Conservation (phyloP, 805 yeast species). For the Wickerhamomyces alni region DNA sequence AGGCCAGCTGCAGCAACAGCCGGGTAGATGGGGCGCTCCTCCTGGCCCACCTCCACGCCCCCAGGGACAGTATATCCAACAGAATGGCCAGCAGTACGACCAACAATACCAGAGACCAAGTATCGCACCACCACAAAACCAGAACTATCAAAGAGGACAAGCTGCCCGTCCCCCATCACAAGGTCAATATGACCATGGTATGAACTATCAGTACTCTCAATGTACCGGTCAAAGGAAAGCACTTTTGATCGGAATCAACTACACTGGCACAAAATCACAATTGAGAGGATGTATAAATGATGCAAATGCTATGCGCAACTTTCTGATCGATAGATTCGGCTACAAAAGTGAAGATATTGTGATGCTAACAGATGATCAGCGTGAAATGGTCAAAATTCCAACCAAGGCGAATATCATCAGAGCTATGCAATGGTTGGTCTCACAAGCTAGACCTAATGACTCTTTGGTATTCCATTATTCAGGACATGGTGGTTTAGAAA, state of each 20-base stretch:
- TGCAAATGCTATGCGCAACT: constrained; percentile 40
- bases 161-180: constrained; percentile 22
- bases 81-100: constrained; percentile 8
- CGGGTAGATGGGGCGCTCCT: constrained; percentile 24
- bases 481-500: constrained; percentile 68
- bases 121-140: constrained; percentile 1
- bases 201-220: constrained; percentile 40
- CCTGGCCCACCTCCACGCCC: constrained; percentile 18
- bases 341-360: constrained; percentile 33
- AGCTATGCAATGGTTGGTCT: constrained; percentile 73
- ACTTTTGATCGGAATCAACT: constrained; percentile 62
- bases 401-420: constrained; percentile 57
- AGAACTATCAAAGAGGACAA: constrained; percentile 1
- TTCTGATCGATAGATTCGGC: constrained; percentile 24
- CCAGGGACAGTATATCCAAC: constrained; percentile 7
- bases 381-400: constrained; percentile 37
- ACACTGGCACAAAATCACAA: constrained; percentile 48
- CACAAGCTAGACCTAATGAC: constrained; percentile 60
- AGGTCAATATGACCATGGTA: constrained; percentile 13
- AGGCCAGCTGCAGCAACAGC: constrained; percentile 1
- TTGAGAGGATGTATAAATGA: constrained; percentile 71
- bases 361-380: constrained; percentile 42
- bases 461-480: constrained; percentile 67
- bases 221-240: constrained; percentile 64
- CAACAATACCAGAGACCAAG: constrained; percentile 3